These are phyloP conservation scores for Hygrocybe coccinea DNA, from an alignment of 768 basidiomycete genomes.

Conservation along the genomic window DNA sequence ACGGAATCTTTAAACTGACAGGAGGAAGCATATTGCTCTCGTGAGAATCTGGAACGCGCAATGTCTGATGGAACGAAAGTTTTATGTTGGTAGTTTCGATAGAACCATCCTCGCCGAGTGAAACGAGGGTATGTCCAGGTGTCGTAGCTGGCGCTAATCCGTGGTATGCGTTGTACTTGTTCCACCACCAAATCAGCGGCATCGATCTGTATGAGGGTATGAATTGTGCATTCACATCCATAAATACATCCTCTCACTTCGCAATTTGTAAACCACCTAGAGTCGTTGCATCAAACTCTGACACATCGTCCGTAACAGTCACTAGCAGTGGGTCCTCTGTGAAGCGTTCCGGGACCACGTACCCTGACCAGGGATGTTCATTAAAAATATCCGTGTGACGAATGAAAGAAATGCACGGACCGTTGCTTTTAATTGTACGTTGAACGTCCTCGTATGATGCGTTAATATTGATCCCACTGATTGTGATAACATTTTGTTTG, in stretches of 20 bases:
- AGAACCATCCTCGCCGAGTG: neutral
- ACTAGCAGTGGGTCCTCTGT: slow-evolving; percentile 3
- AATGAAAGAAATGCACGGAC: neutral
- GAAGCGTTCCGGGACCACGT: slow-evolving; percentile 3
- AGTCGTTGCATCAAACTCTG: slow-evolving; percentile 10
- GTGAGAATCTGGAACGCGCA: slow-evolving; percentile 14
- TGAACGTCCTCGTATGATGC: neutral
- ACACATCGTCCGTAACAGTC: slow-evolving; percentile 5
- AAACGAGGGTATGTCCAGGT: slow-evolving; percentile 8
- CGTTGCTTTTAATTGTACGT: neutral
- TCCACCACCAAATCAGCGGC: slow-evolving; percentile 14
- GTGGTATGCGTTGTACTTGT: slow-evolving; percentile 15
- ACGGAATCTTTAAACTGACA: neutral
- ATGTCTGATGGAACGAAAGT: slow-evolving; percentile 14
- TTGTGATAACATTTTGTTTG: neutral
- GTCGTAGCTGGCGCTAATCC: slow-evolving; percentile 7
- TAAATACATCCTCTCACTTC: neutral
- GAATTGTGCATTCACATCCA: neutral
- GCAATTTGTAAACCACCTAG: slow-evolving; percentile 10
- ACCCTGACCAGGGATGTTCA: slow-evolving; percentile 1
- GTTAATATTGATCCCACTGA: neutral
- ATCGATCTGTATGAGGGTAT: neutral
- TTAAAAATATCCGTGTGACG: too few relatives aligned
- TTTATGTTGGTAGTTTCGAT: slow-evolving; percentile 1
- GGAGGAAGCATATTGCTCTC: slow-evolving; percentile 1